phyloP scores from a whole-genome alignment of 495 filamentous ascomycete genomes.

The Apodospora peruviana region DNA sequence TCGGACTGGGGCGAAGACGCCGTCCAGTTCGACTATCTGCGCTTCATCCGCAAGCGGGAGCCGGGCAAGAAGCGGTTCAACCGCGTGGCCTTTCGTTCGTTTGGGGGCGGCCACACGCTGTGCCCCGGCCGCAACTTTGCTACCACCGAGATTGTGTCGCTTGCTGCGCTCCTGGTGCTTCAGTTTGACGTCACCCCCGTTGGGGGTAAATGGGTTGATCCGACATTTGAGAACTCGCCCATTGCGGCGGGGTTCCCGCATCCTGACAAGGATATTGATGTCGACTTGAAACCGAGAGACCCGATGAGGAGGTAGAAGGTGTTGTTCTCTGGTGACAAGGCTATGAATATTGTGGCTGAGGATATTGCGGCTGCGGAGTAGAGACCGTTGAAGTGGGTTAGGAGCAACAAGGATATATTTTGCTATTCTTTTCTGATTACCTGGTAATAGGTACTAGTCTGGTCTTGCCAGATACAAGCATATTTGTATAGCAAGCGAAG shows the following conservation, averaged over 20 bases:
- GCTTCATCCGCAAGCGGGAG: constrained; percentile 16
- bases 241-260: constrained; percentile 17
- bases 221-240: constrained; percentile 16
- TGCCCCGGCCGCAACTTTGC: constrained; percentile 34
- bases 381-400: too few species aligned
- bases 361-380: background rate
- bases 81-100: constrained; percentile 27
- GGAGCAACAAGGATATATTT: too few species aligned
- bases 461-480: too few species aligned
- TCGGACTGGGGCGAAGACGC: constrained; percentile 24
- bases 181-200: constrained; percentile 32
- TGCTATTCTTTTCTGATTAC: too few species aligned
- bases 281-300: constrained; percentile 15
- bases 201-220: constrained; percentile 16
- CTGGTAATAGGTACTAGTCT: too few species aligned
- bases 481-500: too few species aligned
- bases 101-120: constrained; percentile 25
- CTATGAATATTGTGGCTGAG: background rate
- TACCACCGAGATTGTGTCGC: constrained; percentile 25
- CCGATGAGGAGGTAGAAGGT: constrained; percentile 10
- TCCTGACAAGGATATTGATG: constrained; percentile 17
- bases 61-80: constrained; percentile 15
- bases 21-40: constrained; percentile 21
- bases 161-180: constrained; percentile 31
- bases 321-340: background rate